Percentiles rank a stretch among this genome's conserved stretches.
Conservation (phyloP, 108 stramenopile genomes). For the Skeletonema costatum region DNA sequence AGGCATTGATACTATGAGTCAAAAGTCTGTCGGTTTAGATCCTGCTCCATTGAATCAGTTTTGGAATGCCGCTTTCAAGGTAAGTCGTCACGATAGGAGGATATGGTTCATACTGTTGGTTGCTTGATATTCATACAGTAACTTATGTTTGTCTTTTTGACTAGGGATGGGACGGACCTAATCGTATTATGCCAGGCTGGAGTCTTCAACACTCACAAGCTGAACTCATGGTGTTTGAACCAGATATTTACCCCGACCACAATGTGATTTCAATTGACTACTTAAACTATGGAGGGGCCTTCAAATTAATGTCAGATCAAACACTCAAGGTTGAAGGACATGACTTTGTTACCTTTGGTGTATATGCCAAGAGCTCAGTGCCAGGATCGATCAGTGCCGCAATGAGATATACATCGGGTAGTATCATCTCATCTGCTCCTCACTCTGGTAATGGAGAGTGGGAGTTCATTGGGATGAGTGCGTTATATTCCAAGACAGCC, state of each 20-base stretch:
- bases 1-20: constrained; percentile 13
- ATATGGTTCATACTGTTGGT: too few species aligned
- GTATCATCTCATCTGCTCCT: constrained; percentile 17
- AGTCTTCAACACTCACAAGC: neutral
- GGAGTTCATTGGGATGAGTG: constrained; percentile 31
- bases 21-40: constrained; percentile 21
- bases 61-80: constrained; percentile 25
- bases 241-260: constrained; percentile 23
- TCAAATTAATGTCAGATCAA: constrained; percentile 15
- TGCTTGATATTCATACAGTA: too few species aligned
- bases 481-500: constrained; percentile 27
- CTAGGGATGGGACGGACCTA: constrained; percentile 2
- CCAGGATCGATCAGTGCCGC: constrained; percentile 14
- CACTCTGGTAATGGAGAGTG: constrained; percentile 28
- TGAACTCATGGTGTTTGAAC: neutral
- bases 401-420: constrained; percentile 20
- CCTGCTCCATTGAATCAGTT: constrained; percentile 18
- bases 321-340: constrained; percentile 1
- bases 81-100: too few species aligned
- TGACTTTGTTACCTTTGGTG: constrained; percentile 26
- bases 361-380: constrained; percentile 18
- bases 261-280: constrained; percentile 15
- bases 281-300: constrained; percentile 15
- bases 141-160: too few species aligned
- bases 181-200: constrained; percentile 24